These are phyloP conservation scores for Syzygium malaccense DNA, from an alignment of 441 rosid genomes.

Conservation along the genomic window DNA sequence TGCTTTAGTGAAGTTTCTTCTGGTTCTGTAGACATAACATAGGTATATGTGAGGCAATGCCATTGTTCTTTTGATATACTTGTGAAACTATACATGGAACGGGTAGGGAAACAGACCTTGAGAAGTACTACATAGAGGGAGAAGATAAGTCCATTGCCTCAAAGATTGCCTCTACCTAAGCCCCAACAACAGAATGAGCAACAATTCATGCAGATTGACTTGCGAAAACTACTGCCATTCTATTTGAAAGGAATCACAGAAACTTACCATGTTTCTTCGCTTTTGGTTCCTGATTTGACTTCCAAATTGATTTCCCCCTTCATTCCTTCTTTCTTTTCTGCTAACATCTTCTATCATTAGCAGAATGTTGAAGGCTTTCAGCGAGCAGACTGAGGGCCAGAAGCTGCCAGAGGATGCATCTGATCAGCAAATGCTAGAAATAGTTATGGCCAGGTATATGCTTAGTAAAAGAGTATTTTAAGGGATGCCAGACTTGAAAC, in stretches of 20 bases:
- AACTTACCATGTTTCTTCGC: not conserved
- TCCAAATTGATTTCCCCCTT: not conserved
- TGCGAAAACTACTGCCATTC: not conserved
- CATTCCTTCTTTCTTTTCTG: not conserved
- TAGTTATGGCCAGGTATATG: constrained; percentile 76
- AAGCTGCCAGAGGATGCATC: constrained; percentile 70
- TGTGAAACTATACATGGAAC: not conserved
- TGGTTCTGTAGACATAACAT: not conserved
- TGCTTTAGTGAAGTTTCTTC: not conserved
- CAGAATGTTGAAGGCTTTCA: constrained; percentile 88
- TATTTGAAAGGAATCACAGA: not conserved
- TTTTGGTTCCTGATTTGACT: not conserved
- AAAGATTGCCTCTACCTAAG: not conserved
- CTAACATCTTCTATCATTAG: constrained; percentile 5
- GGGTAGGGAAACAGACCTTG: not conserved
- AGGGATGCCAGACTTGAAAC: not conserved
- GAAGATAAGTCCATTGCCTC: not conserved
- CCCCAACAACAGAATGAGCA: not conserved
- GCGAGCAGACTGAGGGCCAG: constrained; percentile 73
- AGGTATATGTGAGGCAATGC: not conserved
- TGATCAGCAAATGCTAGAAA: constrained; percentile 88
- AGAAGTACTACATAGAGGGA: not conserved
- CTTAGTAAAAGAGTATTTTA: not conserved
- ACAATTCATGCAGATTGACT: not conserved
- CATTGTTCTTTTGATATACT: not conserved